These are phyloP conservation scores for Quercus lobata DNA, from an alignment of 331 rosid genomes.

Conservation along the genomic window DNA sequence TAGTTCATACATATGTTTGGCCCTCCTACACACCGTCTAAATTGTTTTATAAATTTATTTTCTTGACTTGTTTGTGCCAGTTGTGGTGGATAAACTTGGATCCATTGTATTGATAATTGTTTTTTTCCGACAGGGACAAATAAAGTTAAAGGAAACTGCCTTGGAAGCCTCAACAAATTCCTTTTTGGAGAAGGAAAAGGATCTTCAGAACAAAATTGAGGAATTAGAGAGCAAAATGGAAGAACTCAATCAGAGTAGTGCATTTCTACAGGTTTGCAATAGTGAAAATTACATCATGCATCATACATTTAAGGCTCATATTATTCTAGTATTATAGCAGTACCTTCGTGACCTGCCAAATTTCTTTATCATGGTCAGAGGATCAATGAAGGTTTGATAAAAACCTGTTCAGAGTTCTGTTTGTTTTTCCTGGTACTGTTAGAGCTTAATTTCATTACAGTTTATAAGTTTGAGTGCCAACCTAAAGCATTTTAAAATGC, in stretches of 20 bases:
- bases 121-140: slow-evolving; percentile 47
- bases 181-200: slow-evolving; percentile 65
- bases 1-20: background rate
- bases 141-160: slow-evolving; percentile 61
- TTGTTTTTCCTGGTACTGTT: background rate
- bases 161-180: slow-evolving; percentile 55
- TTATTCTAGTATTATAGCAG: background rate
- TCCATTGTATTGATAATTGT: background rate
- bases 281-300: background rate
- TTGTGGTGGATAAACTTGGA: background rate
- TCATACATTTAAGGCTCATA: background rate
- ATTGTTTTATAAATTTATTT: background rate
- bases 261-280: slow-evolving; percentile 52
- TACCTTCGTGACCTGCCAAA: background rate
- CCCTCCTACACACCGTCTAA: background rate
- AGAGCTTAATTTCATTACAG: background rate
- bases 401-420: background rate
- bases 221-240: slow-evolving; percentile 62
- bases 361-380: background rate
- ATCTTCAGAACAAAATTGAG: slow-evolving; percentile 61
- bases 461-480: slow-evolving; percentile 1
- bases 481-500: background rate
- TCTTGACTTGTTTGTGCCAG: slow-evolving; percentile 1
- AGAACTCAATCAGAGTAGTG: slow-evolving; percentile 46
- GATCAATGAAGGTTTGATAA: background rate